Evolutionary conservation across 345 rosid species (phyloP).

Genomic region (Populus tremula): DNA sequence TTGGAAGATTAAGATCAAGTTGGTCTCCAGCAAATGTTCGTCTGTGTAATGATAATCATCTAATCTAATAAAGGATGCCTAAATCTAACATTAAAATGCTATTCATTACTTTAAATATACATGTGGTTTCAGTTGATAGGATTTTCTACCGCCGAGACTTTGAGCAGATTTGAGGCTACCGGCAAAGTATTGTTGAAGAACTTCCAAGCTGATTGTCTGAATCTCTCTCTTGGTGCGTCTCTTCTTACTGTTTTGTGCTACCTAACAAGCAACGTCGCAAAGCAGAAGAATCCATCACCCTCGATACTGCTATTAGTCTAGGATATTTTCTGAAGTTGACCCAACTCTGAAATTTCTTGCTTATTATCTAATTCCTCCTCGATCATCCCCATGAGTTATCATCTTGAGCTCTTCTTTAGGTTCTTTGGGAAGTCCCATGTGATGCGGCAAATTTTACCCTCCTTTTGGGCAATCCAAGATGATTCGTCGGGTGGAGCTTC

Average conservation of each 20-base stretch:
- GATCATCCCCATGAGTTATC: conserved; percentile 42
- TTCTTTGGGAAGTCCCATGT: conserved; percentile 58
- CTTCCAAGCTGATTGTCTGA: conserved; percentile 71
- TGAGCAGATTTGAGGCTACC: conserved; percentile 97
- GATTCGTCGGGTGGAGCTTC: conserved; percentile 41
- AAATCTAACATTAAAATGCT: background rate
- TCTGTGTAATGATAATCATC: background rate
- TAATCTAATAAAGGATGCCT: background rate
- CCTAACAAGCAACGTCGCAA: conserved; percentile 27
- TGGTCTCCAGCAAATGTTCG: background rate
- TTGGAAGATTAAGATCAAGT: background rate
- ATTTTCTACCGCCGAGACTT: conserved; percentile 76
- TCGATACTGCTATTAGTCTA: conserved; percentile 29
- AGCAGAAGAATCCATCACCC: conserved; percentile 32
- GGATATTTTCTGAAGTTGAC: conserved; percentile 29
- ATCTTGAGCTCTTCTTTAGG: conserved; percentile 59
- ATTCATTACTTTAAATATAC: background rate
- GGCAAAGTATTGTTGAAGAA: conserved; percentile 78
- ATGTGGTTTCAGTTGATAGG: conserved; percentile 16
- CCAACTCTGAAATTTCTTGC: conserved; percentile 37
- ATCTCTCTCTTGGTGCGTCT: conserved; percentile 72
- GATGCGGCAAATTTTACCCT: conserved; percentile 53
- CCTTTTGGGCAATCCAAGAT: conserved; percentile 55
- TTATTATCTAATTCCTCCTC: conserved; percentile 29
- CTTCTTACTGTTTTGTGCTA: conserved; percentile 52